A percentile compares a stretch with the other conserved stretches of the same genome.
Evolutionary conservation across 2,329 filamentous ascomycete genomes (phyloP).

Genomic region (Teratosphaeria viscida): DNA sequence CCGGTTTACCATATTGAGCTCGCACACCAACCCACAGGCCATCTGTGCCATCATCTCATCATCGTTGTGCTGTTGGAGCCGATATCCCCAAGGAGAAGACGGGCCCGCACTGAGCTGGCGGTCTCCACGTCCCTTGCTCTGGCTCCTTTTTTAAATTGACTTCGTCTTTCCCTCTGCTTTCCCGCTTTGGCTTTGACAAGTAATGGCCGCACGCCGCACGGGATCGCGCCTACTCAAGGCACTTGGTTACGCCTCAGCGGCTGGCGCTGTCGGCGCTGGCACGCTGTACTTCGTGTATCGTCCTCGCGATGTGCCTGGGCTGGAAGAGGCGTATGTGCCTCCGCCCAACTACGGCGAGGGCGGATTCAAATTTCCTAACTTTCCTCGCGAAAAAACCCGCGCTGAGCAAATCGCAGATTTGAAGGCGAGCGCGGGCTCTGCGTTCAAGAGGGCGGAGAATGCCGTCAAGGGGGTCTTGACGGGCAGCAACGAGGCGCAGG

Average conservation of each 20-base stretch:
- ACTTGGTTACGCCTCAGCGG: conserved; percentile 49
- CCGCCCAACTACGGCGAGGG: conserved; percentile 60
- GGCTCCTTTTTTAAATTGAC: not conserved
- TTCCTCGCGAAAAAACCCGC: conserved; percentile 52
- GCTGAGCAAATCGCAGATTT: conserved; percentile 55
- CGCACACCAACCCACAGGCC: not conserved
- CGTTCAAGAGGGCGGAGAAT: conserved; percentile 35
- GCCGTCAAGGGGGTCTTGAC: conserved; percentile 29
- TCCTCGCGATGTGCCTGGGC: conserved; percentile 61
- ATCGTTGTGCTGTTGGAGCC: not conserved
- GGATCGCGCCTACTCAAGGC: conserved; percentile 42
- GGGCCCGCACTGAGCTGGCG: not conserved
- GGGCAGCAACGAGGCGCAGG: conserved; percentile 20
- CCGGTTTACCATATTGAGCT: not conserved
- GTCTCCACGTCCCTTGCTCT: not conserved
- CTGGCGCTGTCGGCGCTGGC: conserved; percentile 43
- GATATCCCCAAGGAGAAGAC: not conserved
- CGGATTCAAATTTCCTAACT: conserved; percentile 57
- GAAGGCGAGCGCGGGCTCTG: conserved; percentile 39
- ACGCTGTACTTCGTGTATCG: conserved; percentile 55
- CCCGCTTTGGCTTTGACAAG: not conserved
- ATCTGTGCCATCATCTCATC: not conserved
- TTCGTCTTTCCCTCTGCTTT: not conserved
- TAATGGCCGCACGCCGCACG: conserved; percentile 19
- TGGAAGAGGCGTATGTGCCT: conserved; percentile 56